Percentiles rank a stretch among this genome's conserved stretches.
Conservation (phyloP, 2,329 filamentous ascomycete species). For the Laburnicola sp. region DNA sequence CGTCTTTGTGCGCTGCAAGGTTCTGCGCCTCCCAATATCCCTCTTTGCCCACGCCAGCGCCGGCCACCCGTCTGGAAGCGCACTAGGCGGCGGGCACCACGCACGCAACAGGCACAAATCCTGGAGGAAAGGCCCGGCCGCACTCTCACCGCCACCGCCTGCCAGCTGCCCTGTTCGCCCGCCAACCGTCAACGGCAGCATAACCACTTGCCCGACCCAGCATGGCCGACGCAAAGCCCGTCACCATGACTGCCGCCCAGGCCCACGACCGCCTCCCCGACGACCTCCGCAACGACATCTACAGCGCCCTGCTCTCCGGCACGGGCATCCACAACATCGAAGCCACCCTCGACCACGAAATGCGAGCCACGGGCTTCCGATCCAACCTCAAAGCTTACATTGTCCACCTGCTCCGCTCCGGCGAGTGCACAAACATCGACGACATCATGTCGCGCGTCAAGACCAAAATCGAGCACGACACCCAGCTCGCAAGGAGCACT, state of each 20-base stretch:
- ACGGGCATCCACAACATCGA: constrained; percentile 61
- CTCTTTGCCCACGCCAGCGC: background rate
- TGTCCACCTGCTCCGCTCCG: constrained; percentile 59
- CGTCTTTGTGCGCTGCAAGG: constrained; percentile 6
- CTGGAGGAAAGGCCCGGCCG: constrained; percentile 18
- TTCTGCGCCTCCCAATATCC: constrained; percentile 1
- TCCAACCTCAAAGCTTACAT: constrained; percentile 59
- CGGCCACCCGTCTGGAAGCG: background rate
- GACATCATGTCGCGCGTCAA: constrained; percentile 60
- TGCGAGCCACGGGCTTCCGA: constrained; percentile 63
- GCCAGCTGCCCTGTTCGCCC: background rate
- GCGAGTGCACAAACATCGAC: constrained; percentile 60
- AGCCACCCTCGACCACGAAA: constrained; percentile 55
- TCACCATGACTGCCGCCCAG: constrained; percentile 38
- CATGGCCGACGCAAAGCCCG: constrained; percentile 21
- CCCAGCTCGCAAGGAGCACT: constrained; percentile 16
- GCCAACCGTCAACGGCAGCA: background rate
- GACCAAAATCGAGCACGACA: constrained; percentile 37
- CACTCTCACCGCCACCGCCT: constrained; percentile 15
- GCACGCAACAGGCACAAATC: constrained; percentile 17
- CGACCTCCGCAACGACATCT: constrained; percentile 48
- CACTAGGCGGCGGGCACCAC: background rate
- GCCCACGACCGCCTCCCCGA: constrained; percentile 49
- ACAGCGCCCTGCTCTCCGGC: constrained; percentile 51
- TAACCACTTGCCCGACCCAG: constrained; percentile 2